Evolutionary conservation across 805 yeast species (phyloP).

Genomic region (Yarrowia phangngaensis): DNA sequence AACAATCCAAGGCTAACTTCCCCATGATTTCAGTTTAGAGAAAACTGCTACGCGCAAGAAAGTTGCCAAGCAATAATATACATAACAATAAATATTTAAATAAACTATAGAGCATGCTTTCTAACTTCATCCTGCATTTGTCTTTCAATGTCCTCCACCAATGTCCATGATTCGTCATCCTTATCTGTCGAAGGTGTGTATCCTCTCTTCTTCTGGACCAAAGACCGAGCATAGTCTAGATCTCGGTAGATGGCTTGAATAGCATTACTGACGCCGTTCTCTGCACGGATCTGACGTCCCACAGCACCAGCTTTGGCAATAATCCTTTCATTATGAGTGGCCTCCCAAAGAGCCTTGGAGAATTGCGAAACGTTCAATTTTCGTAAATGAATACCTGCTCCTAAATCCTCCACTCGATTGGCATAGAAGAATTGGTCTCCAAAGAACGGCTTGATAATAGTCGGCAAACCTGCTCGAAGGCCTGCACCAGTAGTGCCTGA

Average conservation of each 20-base stretch:
- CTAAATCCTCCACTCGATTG: slow-evolving; percentile 78
- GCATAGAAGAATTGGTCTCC: slow-evolving; percentile 97
- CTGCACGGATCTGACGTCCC: slow-evolving; percentile 62
- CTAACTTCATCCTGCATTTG: slow-evolving; percentile 25
- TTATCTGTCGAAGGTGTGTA: slow-evolving; percentile 11
- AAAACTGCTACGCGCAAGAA: too few species aligned
- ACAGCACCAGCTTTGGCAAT: slow-evolving; percentile 61
- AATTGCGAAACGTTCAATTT: slow-evolving; percentile 63
- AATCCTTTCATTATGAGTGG: slow-evolving; percentile 61
- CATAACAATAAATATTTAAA: slow-evolving; percentile 8
- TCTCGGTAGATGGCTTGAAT: slow-evolving; percentile 74
- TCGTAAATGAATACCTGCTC: slow-evolving; percentile 70
- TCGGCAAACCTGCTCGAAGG: slow-evolving; percentile 79
- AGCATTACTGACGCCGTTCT: slow-evolving; percentile 76
- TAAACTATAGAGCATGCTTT: slow-evolving; percentile 6
- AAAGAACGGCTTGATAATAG: slow-evolving; percentile 88
- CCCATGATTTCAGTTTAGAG: too few species aligned
- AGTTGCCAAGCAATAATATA: too few species aligned
- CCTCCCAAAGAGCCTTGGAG: slow-evolving; percentile 64
- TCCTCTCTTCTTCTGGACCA: slow-evolving; percentile 32
- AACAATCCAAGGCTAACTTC: too few species aligned
- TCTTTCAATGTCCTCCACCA: slow-evolving; percentile 23
- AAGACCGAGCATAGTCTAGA: slow-evolving; percentile 66
- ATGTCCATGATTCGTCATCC: slow-evolving; percentile 23
- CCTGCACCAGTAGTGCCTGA: slow-evolving; percentile 96